Evolutionary conservation across 2,329 filamentous ascomycete species (phyloP).

Genomic region (Chaetomium globosum): DNA sequence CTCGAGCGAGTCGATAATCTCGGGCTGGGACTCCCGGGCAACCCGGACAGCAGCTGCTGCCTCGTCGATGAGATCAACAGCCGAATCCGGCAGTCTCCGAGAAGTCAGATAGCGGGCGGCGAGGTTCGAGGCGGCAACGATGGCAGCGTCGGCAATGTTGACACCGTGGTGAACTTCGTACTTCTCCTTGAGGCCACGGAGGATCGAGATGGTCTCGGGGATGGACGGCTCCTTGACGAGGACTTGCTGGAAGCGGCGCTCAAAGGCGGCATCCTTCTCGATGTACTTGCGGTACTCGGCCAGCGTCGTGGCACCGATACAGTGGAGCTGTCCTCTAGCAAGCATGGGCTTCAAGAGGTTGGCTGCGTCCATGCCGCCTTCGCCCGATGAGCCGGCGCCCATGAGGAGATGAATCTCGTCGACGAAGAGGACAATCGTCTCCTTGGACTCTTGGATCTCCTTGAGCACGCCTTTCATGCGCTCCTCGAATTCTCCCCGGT

Average conservation of each 20-base stretch:
- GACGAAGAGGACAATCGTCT: conserved; percentile 97
- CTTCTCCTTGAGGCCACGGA: conserved; percentile 96
- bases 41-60: conserved; percentile 96
- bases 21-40: conserved; percentile 92
- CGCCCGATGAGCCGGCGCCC: conserved; percentile 91
- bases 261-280: conserved; percentile 96
- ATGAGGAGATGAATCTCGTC: conserved; percentile 98
- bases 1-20: conserved; percentile 92
- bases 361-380: conserved; percentile 98
- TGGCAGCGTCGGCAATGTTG: conserved; percentile 89
- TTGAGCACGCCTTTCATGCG: conserved; percentile 99
- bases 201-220: conserved; percentile 89
- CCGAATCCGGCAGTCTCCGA: conserved; percentile 89
- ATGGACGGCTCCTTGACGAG: conserved; percentile 92
- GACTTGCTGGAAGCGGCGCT: conserved; percentile 98
- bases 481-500: conserved; percentile 97
- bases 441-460: conserved; percentile 91
- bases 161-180: conserved; percentile 99
- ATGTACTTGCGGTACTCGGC: conserved; percentile 98
- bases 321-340: conserved; percentile 93
- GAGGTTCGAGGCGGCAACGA: conserved; percentile 87
- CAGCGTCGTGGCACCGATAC: conserved; percentile 94
- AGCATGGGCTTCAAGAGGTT: conserved; percentile 98
- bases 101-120: conserved; percentile 92
- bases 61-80: conserved; percentile 94